Base-by-base conservation (phyloP, 1,139 yeast species). In the Hyphopichia wangnamkhiaoensis region DNA sequence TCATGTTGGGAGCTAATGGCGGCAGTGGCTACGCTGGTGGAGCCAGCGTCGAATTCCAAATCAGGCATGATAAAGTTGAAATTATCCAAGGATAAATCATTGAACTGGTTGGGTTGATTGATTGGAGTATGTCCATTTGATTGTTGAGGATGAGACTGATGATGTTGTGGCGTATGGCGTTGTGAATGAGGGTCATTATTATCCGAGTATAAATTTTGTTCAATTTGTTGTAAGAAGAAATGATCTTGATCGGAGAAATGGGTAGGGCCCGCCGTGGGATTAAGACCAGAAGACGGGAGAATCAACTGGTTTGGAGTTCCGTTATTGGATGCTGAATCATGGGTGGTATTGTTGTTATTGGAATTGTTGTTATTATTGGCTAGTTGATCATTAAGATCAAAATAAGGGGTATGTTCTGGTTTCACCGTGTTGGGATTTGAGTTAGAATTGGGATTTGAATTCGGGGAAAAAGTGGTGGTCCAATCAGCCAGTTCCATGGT, bases 11-110 rank as follows among this genome's bases (percentile, higher is more conserved):
- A n/a, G n/a, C n/a, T n/a, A n/a, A n/a, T n/a, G n/a, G n/a, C 17
- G 20, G 5, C 5, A 17, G 17, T 29, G 21, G 9, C 17, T 17
- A 5, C 21, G 9, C 7, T 23, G 31, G 10, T 16, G 12, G 31
- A 26, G 12, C 12, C 14, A 10, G 15, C 19, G 16, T 47, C 52
- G 28, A 53, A 53, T 35, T 53, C 44, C 38, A 61, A 52, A 26
- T 60, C 66, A 2, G 66, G 60, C 13, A 60, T 45, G 31, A 63
- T 56, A 37, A 63, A 62, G 42, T 59, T 50, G 37, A 62, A 53
- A 39, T 54, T 53, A 30, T 61, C 68, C 31, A 62, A 47, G 16
- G 55, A 55, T 41, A 61, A 58, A 31, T 60, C 65, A 44, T 52
- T 57, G 48, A 48, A 24, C 40, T 40, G 43, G 15, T 37, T 27